A percentile compares a stretch with the other conserved stretches of the same genome.
Evolutionary conservation across 2,329 filamentous ascomycete species (phyloP).

Genomic region (Aschersonia sp.): DNA sequence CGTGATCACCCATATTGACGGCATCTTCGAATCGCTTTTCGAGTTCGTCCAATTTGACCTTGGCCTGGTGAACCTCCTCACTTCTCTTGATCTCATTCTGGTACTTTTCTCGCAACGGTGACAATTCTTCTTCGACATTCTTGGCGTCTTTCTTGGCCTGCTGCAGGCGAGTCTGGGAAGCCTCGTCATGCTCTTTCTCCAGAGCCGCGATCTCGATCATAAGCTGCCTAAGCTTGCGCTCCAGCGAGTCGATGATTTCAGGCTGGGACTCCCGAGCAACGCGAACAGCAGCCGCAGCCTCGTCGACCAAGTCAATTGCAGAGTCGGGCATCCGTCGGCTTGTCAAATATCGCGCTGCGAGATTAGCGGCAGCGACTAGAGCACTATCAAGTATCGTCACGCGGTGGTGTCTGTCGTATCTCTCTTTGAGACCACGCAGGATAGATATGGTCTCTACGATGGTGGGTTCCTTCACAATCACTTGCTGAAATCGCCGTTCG

Average conservation of each 20-base stretch:
- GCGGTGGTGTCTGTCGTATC: constrained; percentile 96
- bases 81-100: constrained; percentile 83
- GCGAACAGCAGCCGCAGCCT: constrained; percentile 89
- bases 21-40: constrained; percentile 88
- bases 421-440: constrained; percentile 93
- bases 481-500: constrained; percentile 96
- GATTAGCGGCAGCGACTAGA: constrained; percentile 78
- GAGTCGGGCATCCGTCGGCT: constrained; percentile 85
- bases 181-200: constrained; percentile 86
- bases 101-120: constrained; percentile 88
- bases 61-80: constrained; percentile 84
- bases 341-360: constrained; percentile 88
- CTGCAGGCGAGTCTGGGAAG: constrained; percentile 68
- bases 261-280: constrained; percentile 94
- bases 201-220: constrained; percentile 96
- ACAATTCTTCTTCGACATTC: constrained; percentile 86
- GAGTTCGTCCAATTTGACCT: constrained; percentile 84
- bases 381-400: constrained; percentile 92
- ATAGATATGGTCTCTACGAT: constrained; percentile 90
- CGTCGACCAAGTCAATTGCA: constrained; percentile 90
- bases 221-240: constrained; percentile 77
- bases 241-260: constrained; percentile 86
- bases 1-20: constrained; percentile 71
- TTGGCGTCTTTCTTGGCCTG: constrained; percentile 81
- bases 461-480: constrained; percentile 85